A percentile compares a stretch with the other conserved stretches of the same genome.
phyloP scores from a whole-genome alignment of 1,284 basidiomycete species.

The Caloboletus firmus region DNA sequence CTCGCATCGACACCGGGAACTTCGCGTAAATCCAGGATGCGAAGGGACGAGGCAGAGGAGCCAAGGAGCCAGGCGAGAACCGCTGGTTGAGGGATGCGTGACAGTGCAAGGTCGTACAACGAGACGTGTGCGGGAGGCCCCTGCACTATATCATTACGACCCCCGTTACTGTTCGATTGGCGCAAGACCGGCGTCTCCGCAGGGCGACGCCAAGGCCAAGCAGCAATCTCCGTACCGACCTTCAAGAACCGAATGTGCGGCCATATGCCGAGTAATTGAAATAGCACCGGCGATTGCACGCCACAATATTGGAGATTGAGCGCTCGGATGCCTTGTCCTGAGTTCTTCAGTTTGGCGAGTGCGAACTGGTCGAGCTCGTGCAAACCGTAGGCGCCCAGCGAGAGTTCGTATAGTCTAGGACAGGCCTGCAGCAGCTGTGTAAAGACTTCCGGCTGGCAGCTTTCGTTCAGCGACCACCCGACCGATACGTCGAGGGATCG shows the following conservation, averaged over 20 bases:
- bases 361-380: slow-evolving; percentile 32
- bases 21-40: slow-evolving; percentile 44
- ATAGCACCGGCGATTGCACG: slow-evolving; percentile 46
- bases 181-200: slow-evolving; percentile 8
- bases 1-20: slow-evolving; percentile 31
- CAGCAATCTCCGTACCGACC: slow-evolving; percentile 42
- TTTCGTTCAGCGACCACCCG: slow-evolving; percentile 6
- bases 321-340: slow-evolving; percentile 35
- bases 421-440: slow-evolving; percentile 34
- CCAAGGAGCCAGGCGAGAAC: slow-evolving; percentile 43
- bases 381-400: slow-evolving; percentile 30
- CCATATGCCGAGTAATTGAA: slow-evolving; percentile 44
- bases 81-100: slow-evolving; percentile 35
- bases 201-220: slow-evolving; percentile 29
- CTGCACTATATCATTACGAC: neutral
- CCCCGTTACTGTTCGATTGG: neutral
- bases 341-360: slow-evolving; percentile 29
- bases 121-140: slow-evolving; percentile 12
- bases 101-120: slow-evolving; percentile 45
- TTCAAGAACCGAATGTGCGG: slow-evolving; percentile 41
- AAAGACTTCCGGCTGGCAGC: slow-evolving; percentile 23
- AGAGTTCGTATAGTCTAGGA: slow-evolving; percentile 42
- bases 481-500: slow-evolving; percentile 28
- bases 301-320: slow-evolving; percentile 40
- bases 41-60: slow-evolving; percentile 36